Conservation (phyloP, 1,139 yeast species). For the Hanseniaspora sp. region DNA sequence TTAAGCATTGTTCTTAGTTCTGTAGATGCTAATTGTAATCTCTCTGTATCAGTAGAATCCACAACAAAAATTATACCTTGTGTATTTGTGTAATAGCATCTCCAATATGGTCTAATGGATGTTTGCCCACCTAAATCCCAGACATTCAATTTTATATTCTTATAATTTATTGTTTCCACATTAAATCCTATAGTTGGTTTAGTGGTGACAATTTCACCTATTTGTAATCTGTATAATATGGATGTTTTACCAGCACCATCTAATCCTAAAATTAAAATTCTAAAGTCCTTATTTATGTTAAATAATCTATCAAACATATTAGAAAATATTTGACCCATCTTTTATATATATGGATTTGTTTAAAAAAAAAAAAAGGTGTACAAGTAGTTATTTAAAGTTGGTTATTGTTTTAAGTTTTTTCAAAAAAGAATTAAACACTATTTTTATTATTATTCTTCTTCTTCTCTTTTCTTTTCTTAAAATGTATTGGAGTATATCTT, state of each 20-base stretch:
- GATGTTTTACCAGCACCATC: slow-evolving; percentile 99
- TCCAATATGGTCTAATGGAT: slow-evolving; percentile 93
- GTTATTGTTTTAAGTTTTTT: too few species aligned
- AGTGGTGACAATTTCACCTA: slow-evolving; percentile 89
- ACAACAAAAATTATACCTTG: slow-evolving; percentile 95
- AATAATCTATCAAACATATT: slow-evolving; percentile 75
- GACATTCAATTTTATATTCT: slow-evolving; percentile 77
- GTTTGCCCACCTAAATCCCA: slow-evolving; percentile 97
- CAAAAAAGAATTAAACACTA: too few species aligned
- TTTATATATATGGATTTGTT: background rate
- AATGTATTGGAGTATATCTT: too few species aligned
- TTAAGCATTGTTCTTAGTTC: slow-evolving; percentile 84
- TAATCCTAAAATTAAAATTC: slow-evolving; percentile 81
- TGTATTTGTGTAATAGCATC: slow-evolving; percentile 91
- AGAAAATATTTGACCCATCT: slow-evolving; percentile 79
- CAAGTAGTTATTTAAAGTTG: background rate
- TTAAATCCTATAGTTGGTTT: slow-evolving; percentile 96
- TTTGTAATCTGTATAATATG: slow-evolving; percentile 76
- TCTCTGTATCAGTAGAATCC: slow-evolving; percentile 91
- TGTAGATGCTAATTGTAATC: slow-evolving; percentile 75
- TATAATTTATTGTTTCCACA: slow-evolving; percentile 84
- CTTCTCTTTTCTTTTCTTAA: too few species aligned
- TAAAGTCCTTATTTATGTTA: slow-evolving; percentile 82
- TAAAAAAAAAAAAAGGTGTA: background rate
- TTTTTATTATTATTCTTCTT: too few species aligned